Evolutionary conservation across 129 eudicot species (phyloP).

Genomic region (Gnaphalium uliginosum): DNA sequence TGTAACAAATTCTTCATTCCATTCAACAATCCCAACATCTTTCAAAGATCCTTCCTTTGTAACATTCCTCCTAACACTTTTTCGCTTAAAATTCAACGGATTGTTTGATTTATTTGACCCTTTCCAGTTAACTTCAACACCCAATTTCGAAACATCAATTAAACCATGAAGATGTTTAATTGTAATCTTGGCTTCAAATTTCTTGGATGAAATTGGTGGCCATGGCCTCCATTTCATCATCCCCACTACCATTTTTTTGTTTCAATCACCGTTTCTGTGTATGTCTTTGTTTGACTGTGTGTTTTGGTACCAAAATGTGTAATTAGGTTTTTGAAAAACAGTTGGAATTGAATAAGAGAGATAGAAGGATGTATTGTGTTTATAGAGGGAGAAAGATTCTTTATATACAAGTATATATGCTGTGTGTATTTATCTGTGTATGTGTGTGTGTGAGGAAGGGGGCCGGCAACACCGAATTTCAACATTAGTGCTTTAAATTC

Average conservation of each 20-base stretch:
- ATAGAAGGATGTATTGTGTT: conserved; percentile 19
- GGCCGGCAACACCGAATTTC: conserved; percentile 38
- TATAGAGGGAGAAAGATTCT: conserved; percentile 34
- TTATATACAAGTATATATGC: neutral
- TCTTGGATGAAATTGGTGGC: conserved; percentile 58
- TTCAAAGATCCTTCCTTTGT: conserved; percentile 45
- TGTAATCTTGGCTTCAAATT: conserved; percentile 48
- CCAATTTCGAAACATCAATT: conserved; percentile 25
- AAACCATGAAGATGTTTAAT: conserved; percentile 42
- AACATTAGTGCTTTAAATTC: neutral
- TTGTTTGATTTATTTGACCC: conserved; percentile 50
- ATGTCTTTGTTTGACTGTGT: neutral
- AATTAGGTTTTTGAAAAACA: conserved; percentile 24
- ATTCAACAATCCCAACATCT: conserved; percentile 49
- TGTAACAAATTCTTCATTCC: conserved; percentile 57
- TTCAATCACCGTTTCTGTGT: neutral
- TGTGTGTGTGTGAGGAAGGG: conserved; percentile 5
- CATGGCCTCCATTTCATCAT: conserved; percentile 91
- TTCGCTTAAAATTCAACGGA: conserved; percentile 45
- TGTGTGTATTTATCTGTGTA: conserved; percentile 8
- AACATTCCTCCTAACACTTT: conserved; percentile 59
- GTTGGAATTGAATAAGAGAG: conserved; percentile 39
- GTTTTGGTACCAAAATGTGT: conserved; percentile 17
- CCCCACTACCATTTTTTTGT: conserved; percentile 55
- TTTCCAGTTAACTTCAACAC: conserved; percentile 68